Base-by-base conservation (phyloP, 148 eudicot genomes). In the Fagopyrum tataricum region DNA sequence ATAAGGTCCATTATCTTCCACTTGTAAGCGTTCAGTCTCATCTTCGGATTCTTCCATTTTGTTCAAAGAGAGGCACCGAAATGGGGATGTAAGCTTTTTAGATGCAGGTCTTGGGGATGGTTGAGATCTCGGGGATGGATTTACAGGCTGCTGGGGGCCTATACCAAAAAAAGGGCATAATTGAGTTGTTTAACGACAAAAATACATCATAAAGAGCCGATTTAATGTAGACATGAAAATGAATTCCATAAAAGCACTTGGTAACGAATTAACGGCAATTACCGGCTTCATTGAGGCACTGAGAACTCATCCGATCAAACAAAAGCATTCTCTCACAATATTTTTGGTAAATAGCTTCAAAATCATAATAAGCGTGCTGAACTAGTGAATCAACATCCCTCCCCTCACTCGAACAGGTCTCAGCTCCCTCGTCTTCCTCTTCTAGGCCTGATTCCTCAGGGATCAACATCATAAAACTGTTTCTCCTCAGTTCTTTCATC, bases 391-490 rank as follows among this genome's bases (percentile, higher is more conserved):
- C 99, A 15, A 80, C 81, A 41, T 88, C 96, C 76, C 91, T 87
- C 80, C 91, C 92, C 75, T 91, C 93, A 15, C 87, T 85, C 4
- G 98, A 87, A 82, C 89, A 85, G 4, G 88, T 82, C 79, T 94
- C 97, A 39, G 83, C 88, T 71, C 84, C 91, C 71, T 81, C 94
- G 52, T 85, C 89, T n/a, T 81, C 88, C 44, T 76, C 90, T 12
- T 85, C 90, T 2, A 74, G 80, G 9, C 86, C 92, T 6, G 93
- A 72, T 81, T 92, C 97, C 81, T 95, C 99, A 2, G 99, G 99
- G 75, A 95, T 95, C 79, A 95, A 75, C 77, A 88, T 91, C 99
- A 95, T 92, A 78, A 92, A 95, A 48, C 97, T 95, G 77, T 95
- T 95, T 74, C 97, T 88, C 79, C 91, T 86, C 68, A 95, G 78